Conservation (phyloP, 139 green algal species). For the Chlorella sorokiniana region DNA sequence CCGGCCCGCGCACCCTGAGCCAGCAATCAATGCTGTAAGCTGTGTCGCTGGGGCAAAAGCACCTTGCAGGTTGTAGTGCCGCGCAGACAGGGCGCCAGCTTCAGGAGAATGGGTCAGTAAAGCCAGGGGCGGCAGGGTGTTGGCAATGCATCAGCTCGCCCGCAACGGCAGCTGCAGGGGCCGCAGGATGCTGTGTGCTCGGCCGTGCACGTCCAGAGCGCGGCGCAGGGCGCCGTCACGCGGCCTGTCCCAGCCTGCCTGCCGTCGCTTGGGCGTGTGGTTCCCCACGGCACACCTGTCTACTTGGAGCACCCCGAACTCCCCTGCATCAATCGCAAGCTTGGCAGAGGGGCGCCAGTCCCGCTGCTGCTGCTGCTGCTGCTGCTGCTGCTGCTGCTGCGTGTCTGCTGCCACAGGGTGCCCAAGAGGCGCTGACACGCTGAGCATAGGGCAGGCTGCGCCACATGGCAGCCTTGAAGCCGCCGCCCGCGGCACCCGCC, state of each 20-base stretch:
- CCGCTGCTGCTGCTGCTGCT: background rate
- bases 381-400: background rate
- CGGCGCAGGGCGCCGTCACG: background rate
- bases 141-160: too few species aligned
- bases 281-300: background rate
- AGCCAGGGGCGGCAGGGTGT: background rate
- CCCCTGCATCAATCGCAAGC: background rate
- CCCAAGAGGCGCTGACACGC: background rate
- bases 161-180: background rate
- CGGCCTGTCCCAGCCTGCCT: background rate
- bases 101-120: background rate
- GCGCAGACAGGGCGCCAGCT: too few species aligned
- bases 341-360: background rate
- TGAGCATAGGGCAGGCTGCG: too few species aligned
- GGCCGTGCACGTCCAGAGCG: background rate
- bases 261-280: background rate
- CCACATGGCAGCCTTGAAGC: too few species aligned
- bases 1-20: too few species aligned
- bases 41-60: too few species aligned
- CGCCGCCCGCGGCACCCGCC: too few species aligned
- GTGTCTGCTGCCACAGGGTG: background rate
- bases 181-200: constrained; percentile 5
- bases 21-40: too few species aligned
- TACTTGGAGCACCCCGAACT: background rate
- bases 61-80: too few species aligned